Base-by-base conservation (phyloP, 352 stramenopile genomes). In the Globisporangium sylvaticum region DNA sequence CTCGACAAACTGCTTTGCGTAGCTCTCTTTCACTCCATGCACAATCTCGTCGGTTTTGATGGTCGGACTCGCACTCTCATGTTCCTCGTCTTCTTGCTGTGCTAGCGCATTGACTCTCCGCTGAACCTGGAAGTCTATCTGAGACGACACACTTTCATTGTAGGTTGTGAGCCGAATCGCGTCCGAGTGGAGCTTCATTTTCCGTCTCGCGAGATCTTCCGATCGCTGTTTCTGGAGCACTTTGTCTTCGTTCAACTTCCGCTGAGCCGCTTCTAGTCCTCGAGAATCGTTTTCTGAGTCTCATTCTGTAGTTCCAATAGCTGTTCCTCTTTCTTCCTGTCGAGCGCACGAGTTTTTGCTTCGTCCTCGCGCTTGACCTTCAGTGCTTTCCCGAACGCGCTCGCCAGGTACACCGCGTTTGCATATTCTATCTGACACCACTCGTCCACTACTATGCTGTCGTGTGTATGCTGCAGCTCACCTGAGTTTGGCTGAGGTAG, bases 101-200 rank as follows among this genome's bases (percentile, higher is more conserved):
- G 57, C 64, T 0, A 81, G 22, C 10, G 70, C 60, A 18, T 83
- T 84, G 0, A 77, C 34, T 22, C 75, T 75, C 0, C 86, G 76
- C 44, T 89, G 73, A 4, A 88, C 81, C 39, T 87, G 78, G 24
- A 90, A 86, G 14, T 94, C 86, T 25, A 94, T 78, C 31, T 92
- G 80, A 3, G 79, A 75, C 5, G 81, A 84, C 0, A 92, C 55
- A 61, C 68, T 72, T 39, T 90, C 80, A 44, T 90, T 91, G 71
- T 94, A 94, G 0, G 83, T 90, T 6, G 81, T 84, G 1, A 78
- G 63, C 4, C 84, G 75, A 56, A 88, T 85, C 1, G 78, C 84
- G 8, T 92, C 81, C 0, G 75, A 68, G 34, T 84, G 75, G 14
- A 90, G 80, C 4, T 84, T 61, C 22, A 76, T 76, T 12, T 78